A percentile compares a stretch with the other conserved stretches of the same genome.
phyloP scores from a whole-genome alignment of 2,329 filamentous ascomycete species.

The Fusarium graminum region DNA sequence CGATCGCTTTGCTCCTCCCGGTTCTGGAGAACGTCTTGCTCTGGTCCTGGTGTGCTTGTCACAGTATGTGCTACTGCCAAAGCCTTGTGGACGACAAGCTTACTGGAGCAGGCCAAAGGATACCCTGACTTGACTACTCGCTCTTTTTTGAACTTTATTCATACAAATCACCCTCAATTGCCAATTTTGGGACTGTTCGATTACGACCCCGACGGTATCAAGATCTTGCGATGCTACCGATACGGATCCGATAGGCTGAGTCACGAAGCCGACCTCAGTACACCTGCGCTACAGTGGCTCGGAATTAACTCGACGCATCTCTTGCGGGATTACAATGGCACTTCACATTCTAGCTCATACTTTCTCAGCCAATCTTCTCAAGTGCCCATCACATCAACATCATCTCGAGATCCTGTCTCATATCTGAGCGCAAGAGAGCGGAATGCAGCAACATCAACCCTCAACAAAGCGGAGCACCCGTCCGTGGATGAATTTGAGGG shows the following conservation, averaged over 20 bases:
- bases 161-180: constrained; percentile 60
- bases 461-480: constrained; percentile 59
- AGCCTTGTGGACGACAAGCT: not conserved
- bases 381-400: constrained; percentile 45
- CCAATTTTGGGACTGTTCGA: constrained; percentile 77
- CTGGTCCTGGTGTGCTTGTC: constrained; percentile 72
- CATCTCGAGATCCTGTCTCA: constrained; percentile 49
- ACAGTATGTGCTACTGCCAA: constrained; percentile 63
- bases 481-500: constrained; percentile 51
- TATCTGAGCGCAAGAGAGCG: constrained; percentile 69
- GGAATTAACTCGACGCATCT: constrained; percentile 67
- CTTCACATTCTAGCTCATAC: not conserved
- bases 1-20: constrained; percentile 70
- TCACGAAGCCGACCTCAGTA: constrained; percentile 67
- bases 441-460: constrained; percentile 65
- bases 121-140: constrained; percentile 82
- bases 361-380: constrained; percentile 28
- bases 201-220: constrained; percentile 81
- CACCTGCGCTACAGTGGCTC: constrained; percentile 72
- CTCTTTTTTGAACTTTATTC: constrained; percentile 70
- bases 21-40: constrained; percentile 65
- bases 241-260: constrained; percentile 73
- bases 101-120: constrained; percentile 74
- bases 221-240: constrained; percentile 80
- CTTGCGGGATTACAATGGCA: constrained; percentile 12